A percentile compares a stretch with the other conserved stretches of the same genome.
Evolutionary conservation across 2,329 filamentous ascomycete species (phyloP).

Genomic region (Ceratocystis diversiconidia): DNA sequence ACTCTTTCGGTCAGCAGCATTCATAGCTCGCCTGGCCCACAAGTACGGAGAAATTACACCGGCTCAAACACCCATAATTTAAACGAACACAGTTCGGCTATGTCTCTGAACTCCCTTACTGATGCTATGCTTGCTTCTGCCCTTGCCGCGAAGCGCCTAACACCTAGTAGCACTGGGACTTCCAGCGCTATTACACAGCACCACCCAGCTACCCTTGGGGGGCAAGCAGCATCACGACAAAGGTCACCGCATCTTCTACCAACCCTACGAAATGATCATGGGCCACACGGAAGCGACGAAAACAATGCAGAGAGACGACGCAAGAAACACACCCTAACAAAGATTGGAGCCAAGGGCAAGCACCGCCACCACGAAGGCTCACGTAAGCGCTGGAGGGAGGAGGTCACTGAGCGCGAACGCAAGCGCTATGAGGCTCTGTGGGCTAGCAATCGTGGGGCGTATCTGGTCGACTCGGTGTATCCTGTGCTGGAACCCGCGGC

Average conservation of each 20-base stretch:
- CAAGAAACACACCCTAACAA: constrained; percentile 34
- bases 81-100: constrained; percentile 19
- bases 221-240: background rate
- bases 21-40: constrained; percentile 7
- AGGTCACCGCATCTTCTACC: constrained; percentile 26
- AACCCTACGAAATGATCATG: background rate
- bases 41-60: constrained; percentile 18
- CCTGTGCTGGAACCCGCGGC: constrained; percentile 15
- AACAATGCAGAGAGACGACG: constrained; percentile 40
- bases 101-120: constrained; percentile 51
- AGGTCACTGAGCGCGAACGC: constrained; percentile 56
- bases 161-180: constrained; percentile 28
- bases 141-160: constrained; percentile 48
- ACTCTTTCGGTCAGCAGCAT: constrained; percentile 15
- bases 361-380: constrained; percentile 66
- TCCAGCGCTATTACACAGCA: constrained; percentile 23
- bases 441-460: constrained; percentile 61
- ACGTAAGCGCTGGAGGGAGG: constrained; percentile 61
- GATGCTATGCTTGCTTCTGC: constrained; percentile 64
- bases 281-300: constrained; percentile 26
- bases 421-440: constrained; percentile 73
- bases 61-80: background rate
- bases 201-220: constrained; percentile 24
- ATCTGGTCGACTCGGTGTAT: constrained; percentile 24
- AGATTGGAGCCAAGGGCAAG: constrained; percentile 30